phyloP scores from a whole-genome alignment of 768 basidiomycete genomes.

The Leccinellum albellum region DNA sequence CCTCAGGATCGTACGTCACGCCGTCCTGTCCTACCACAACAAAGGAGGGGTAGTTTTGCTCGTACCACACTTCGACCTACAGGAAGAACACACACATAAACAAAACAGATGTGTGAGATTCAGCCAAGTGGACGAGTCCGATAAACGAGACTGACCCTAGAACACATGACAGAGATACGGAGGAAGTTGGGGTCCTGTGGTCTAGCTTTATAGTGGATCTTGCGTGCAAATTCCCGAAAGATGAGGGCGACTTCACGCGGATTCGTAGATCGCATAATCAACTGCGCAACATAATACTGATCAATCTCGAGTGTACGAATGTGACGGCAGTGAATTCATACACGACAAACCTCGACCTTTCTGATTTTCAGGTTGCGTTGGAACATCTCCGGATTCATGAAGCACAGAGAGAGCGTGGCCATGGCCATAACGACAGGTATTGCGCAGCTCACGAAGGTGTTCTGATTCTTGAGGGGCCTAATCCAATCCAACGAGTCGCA shows the following conservation, averaged over 20 bases:
- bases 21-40: slow-evolving; percentile 35
- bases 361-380: slow-evolving; percentile 90
- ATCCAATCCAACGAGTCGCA: slow-evolving; percentile 88
- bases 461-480: slow-evolving; percentile 80
- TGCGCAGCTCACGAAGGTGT: slow-evolving; percentile 94
- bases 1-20: slow-evolving; percentile 41
- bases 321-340: slow-evolving; percentile 33
- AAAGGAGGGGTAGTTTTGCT: slow-evolving; percentile 92
- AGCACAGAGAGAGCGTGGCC: slow-evolving; percentile 87
- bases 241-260: slow-evolving; percentile 86
- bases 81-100: too few species aligned
- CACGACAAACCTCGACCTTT: slow-evolving; percentile 81
- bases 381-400: slow-evolving; percentile 89
- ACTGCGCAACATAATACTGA: slow-evolving; percentile 38
- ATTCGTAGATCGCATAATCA: slow-evolving; percentile 91
- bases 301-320: neutral
- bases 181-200: slow-evolving; percentile 87
- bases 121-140: neutral
- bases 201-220: slow-evolving; percentile 75
- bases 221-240: slow-evolving; percentile 77
- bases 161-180: slow-evolving; percentile 75
- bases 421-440: slow-evolving; percentile 95
- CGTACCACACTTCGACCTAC: slow-evolving; percentile 91
- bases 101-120: too few species aligned
- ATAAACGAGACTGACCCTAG: slow-evolving; percentile 54